Evolutionary conservation across 371 early-diverging fungal species (phyloP).

Genomic region (Mycotypha africana): DNA sequence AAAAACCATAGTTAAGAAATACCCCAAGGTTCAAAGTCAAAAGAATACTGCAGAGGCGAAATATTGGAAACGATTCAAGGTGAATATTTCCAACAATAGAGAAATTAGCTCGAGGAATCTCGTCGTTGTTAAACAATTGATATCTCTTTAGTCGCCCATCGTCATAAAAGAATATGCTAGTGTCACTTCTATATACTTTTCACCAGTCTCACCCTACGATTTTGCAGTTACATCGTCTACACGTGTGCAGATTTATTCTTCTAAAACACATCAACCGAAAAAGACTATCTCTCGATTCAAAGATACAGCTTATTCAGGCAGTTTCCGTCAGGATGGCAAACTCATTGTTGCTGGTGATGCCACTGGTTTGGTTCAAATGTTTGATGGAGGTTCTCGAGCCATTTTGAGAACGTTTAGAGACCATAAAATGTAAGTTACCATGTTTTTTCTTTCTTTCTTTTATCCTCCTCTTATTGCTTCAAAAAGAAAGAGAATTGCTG

Average conservation of each 20-base stretch:
- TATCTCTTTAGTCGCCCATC: constrained; percentile 59
- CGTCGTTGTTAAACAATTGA: not conserved
- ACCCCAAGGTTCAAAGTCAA: constrained; percentile 39
- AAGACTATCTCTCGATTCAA: constrained; percentile 90
- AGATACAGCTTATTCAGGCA: constrained; percentile 78
- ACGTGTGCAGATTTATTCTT: constrained; percentile 86
- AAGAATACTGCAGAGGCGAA: constrained; percentile 63
- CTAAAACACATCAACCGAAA: constrained; percentile 71
- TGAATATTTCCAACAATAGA: constrained; percentile 16
- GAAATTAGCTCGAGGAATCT: not conserved
- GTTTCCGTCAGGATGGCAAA: constrained; percentile 83
- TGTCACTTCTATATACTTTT: constrained; percentile 81
- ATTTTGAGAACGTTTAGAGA: constrained; percentile 83
- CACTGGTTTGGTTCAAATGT: constrained; percentile 81
- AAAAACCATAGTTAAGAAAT: constrained; percentile 56
- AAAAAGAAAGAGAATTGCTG: not conserved
- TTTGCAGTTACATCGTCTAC: constrained; percentile 88
- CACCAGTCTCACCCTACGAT: constrained; percentile 79
- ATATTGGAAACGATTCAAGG: constrained; percentile 84
- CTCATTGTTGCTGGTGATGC: constrained; percentile 92
- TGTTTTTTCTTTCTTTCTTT: not conserved
- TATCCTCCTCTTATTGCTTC: constrained; percentile 1
- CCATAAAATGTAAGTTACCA: constrained; percentile 66
- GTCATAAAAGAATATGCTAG: constrained; percentile 85
- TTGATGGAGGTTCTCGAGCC: constrained; percentile 73